Evolutionary conservation across 352 stramenopile species (phyloP).

Genomic region (Phytophthora pini): DNA sequence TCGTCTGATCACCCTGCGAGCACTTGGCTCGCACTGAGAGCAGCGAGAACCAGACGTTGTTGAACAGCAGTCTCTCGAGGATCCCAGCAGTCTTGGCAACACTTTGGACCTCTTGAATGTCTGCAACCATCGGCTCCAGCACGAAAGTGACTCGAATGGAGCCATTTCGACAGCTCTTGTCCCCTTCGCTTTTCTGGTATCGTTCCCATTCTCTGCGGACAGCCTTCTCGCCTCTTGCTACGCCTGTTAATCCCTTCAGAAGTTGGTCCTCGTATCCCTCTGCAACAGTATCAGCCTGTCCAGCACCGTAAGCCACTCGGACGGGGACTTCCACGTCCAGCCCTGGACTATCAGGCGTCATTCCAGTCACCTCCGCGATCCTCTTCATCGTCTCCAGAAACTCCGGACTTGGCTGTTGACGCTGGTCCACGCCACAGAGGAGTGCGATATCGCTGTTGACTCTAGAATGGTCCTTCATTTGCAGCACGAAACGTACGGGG

Average conservation of each 20-base stretch:
- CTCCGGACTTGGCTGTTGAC: background rate
- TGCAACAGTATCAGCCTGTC: background rate
- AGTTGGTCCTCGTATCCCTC: conserved; percentile 6
- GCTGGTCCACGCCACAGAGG: conserved; percentile 13
- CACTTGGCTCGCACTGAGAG: conserved; percentile 12
- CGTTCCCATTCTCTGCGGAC: conserved; percentile 16
- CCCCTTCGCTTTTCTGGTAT: background rate
- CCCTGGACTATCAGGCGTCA: background rate
- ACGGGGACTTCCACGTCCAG: conserved; percentile 18
- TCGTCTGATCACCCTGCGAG: background rate
- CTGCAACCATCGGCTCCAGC: conserved; percentile 24
- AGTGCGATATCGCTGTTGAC: background rate
- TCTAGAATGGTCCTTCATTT: conserved; percentile 7
- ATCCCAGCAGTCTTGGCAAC: conserved; percentile 8
- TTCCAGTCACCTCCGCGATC: conserved; percentile 1
- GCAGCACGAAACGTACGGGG: conserved; percentile 18
- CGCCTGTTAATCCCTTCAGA: conserved; percentile 14
- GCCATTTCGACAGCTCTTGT: background rate
- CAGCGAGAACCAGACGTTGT: conserved; percentile 27
- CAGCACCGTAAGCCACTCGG: background rate
- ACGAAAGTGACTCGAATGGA: conserved; percentile 18
- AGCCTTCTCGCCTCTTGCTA: conserved; percentile 4
- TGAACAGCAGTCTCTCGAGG: conserved; percentile 15
- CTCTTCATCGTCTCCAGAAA: conserved; percentile 15
- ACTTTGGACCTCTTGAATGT: conserved; percentile 6